Percentiles rank a stretch among this genome's conserved stretches.
Evolutionary conservation across 2,329 filamentous ascomycete genomes (phyloP).

Genomic region (Diplodia corticola): DNA sequence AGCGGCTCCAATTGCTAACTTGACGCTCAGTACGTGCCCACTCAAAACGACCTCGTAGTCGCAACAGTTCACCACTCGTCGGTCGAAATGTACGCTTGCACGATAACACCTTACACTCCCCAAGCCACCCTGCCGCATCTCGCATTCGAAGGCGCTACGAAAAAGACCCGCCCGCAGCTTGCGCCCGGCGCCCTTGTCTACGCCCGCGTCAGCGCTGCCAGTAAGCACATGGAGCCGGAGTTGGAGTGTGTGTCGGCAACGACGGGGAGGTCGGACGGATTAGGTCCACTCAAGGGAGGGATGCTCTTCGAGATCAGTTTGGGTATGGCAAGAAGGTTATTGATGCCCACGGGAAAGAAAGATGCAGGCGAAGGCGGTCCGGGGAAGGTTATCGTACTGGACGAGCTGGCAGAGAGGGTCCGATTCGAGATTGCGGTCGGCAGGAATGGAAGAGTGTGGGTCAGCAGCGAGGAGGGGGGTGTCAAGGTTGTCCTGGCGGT

Average conservation of each 20-base stretch:
- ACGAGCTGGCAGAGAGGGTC: slow-evolving; percentile 77
- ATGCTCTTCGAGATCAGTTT: slow-evolving; percentile 83
- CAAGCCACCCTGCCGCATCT: slow-evolving; percentile 77
- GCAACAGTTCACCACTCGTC: slow-evolving; percentile 77
- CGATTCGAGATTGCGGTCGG: slow-evolving; percentile 94
- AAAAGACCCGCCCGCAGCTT: slow-evolving; percentile 85
- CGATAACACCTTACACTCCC: slow-evolving; percentile 64
- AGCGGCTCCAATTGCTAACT: background rate
- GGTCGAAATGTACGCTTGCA: slow-evolving; percentile 77
- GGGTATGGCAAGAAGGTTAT: slow-evolving; percentile 76
- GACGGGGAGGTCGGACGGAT: slow-evolving; percentile 84
- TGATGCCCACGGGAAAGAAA: slow-evolving; percentile 58
- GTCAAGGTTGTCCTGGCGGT: slow-evolving; percentile 73
- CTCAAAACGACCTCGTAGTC: slow-evolving; percentile 82
- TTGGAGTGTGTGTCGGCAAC: slow-evolving; percentile 83
- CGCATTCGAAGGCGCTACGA: slow-evolving; percentile 88
- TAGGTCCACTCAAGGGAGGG: slow-evolving; percentile 79
- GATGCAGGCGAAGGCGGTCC: slow-evolving; percentile 42
- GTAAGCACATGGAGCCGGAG: slow-evolving; percentile 56
- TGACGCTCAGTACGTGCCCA: slow-evolving; percentile 69
- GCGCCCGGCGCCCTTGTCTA: slow-evolving; percentile 78
- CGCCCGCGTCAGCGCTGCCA: slow-evolving; percentile 75
- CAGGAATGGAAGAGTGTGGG: slow-evolving; percentile 89
- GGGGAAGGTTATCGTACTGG: slow-evolving; percentile 64
- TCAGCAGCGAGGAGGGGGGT: slow-evolving; percentile 68